Base-by-base conservation (phyloP, 73 alveolate species). In the Loxodes magnus region DNA sequence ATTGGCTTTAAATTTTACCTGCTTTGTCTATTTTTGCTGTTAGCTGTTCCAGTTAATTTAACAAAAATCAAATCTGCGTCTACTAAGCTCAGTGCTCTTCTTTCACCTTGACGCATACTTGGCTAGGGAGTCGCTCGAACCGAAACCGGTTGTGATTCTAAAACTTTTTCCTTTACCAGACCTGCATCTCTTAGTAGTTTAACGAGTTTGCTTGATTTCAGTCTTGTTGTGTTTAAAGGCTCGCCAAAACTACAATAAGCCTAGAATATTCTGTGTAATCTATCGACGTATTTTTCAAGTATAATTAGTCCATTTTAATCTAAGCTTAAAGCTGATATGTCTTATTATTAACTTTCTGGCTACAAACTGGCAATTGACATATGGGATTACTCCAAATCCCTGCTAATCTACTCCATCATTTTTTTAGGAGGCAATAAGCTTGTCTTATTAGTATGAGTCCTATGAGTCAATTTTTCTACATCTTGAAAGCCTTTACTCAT, bases 61-160 rank as follows among this genome's bases (percentile, higher is more conserved):
- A 61, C 58, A 51, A 78, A 78, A 3, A 78, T 44, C 14, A 78
- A 51, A 52, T 78, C 92, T 4, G 73, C 82, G 16, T 78, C 84
- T 7, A 56, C 70, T 17, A 57, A 41, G 10, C 28, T 66, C n/a
- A 66, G 49, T 25, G 35, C 28, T 19, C 30, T 57, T n/a, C n/a
- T n/a, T n/a, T n/a, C n/a, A n/a, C n/a, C n/a, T n/a, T n/a, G n/a
- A n/a, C n/a, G n/a, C n/a, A n/a, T n/a, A n/a, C n/a, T n/a, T n/a
- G n/a, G n/a, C n/a, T n/a, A n/a, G n/a, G n/a, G n/a, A n/a, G n/a
- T n/a, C n/a, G n/a, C n/a, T n/a, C n/a, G n/a, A n/a, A n/a, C n/a
- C n/a, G n/a, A n/a, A n/a, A n/a, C n/a, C n/a, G n/a, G n/a, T n/a
- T n/a, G n/a, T n/a, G n/a, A n/a, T n/a, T n/a, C n/a, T n/a, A n/a